Conservation (phyloP, 2,329 filamentous ascomycete genomes). For the Emergomyces orientalis region DNA sequence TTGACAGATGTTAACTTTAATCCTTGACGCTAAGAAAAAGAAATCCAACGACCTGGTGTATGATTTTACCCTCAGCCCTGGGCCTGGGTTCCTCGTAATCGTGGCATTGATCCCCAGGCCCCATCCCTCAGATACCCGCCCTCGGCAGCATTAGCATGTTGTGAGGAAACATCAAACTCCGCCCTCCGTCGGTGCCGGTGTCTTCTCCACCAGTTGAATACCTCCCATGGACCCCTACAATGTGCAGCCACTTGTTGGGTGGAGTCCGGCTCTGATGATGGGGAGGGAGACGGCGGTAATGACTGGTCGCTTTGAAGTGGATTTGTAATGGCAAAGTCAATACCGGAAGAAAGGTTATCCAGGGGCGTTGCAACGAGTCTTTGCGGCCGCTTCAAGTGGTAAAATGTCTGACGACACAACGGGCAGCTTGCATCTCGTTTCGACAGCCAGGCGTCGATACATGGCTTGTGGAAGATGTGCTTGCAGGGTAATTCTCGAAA, state of each 20-base stretch:
- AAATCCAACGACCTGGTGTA: background rate
- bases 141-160: background rate
- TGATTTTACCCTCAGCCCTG: background rate
- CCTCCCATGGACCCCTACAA: background rate
- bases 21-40: background rate
- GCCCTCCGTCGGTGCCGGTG: background rate
- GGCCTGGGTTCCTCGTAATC: background rate
- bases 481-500: slow-evolving; percentile 7
- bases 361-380: background rate
- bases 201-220: background rate
- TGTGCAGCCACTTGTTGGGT: background rate
- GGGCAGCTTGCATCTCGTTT: slow-evolving; percentile 7
- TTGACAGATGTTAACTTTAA: background rate
- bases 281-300: background rate
- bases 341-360: background rate
- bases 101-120: background rate
- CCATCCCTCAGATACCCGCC: background rate
- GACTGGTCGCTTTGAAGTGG: background rate
- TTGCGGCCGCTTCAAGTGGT: slow-evolving; percentile 4
- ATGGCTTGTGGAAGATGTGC: slow-evolving; percentile 9
- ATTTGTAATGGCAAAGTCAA: background rate
- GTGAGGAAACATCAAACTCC: background rate
- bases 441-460: slow-evolving; percentile 3
- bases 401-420: slow-evolving; percentile 3
- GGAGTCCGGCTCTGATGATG: background rate